Conservation (phyloP, 345 rosid species). For the Rhizophora apiculata region DNA sequence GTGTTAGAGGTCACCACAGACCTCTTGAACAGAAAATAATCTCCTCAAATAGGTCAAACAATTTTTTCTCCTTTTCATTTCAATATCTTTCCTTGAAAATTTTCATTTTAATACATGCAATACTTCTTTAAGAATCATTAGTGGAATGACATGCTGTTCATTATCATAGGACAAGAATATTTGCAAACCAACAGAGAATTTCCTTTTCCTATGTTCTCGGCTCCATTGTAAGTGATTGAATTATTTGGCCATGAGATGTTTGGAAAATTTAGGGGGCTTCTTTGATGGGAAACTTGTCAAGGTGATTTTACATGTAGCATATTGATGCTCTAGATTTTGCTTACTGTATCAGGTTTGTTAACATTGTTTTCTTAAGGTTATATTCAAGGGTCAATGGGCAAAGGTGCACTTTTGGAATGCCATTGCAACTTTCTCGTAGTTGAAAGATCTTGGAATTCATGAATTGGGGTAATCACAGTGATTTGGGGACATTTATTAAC, state of each 20-base stretch:
- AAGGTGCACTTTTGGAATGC: conserved; percentile 97
- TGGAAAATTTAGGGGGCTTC: no score
- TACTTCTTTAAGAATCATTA: not conserved
- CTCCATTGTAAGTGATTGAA: no score
- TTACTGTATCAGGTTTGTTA: not conserved
- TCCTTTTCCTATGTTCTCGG: no score
- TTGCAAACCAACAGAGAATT: not conserved
- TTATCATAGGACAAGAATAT: not conserved
- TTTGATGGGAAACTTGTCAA: conserved; percentile 69
- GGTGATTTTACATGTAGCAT: conserved; percentile 32
- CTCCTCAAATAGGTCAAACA: no score
- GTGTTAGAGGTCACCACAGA: conserved; percentile 60
- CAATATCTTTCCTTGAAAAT: no score
- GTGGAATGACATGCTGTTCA: not conserved
- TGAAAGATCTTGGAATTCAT: conserved; percentile 79
- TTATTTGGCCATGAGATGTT: no score
- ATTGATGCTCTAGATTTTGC: not conserved
- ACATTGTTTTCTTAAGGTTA: no score
- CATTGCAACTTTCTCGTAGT: conserved; percentile 81
- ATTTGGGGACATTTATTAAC: conserved; percentile 69
- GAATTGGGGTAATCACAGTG: conserved; percentile 90
- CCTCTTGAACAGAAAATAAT: conserved; percentile 33
- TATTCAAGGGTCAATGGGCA: conserved; percentile 71
- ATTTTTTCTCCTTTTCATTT: no score
- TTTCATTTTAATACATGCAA: not conserved